Conservation (phyloP, 257 asterid genomes). For the Solanum chaucha region DNA sequence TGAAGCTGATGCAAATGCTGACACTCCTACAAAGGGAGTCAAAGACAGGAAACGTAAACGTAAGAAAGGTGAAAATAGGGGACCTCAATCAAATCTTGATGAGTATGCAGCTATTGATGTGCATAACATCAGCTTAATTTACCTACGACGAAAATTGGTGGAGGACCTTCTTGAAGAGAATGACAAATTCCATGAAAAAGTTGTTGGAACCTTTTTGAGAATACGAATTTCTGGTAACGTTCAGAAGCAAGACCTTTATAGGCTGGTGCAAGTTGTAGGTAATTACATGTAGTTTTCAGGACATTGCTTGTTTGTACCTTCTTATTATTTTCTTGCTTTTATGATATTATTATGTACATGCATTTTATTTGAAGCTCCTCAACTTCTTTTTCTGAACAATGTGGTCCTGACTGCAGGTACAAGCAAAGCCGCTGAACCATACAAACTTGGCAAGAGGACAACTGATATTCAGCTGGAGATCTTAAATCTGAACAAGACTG, state of each 20-base stretch:
- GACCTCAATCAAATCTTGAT: constrained; percentile 80
- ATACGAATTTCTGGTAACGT: constrained; percentile 77
- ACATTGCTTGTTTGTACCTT: background rate
- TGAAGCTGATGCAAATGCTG: constrained; percentile 54
- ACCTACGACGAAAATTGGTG: constrained; percentile 81
- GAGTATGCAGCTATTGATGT: constrained; percentile 94
- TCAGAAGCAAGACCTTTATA: constrained; percentile 93
- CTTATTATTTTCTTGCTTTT: background rate
- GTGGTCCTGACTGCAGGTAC: constrained; percentile 53
- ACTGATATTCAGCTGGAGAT: constrained; percentile 80
- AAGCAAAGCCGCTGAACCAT: constrained; percentile 67
- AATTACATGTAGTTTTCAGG: constrained; percentile 14
- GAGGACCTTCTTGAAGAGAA: constrained; percentile 90
- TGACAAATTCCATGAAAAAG: constrained; percentile 65
- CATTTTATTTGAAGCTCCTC: background rate
- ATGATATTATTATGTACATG: background rate
- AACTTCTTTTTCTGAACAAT: background rate
- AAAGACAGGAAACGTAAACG: constrained; percentile 78
- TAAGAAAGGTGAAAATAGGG: constrained; percentile 48
- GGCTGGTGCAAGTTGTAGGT: constrained; percentile 99
- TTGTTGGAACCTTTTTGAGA: constrained; percentile 83
- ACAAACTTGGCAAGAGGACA: constrained; percentile 84
- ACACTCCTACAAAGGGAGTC: constrained; percentile 34
- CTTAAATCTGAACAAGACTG: constrained; percentile 88
- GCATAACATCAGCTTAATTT: constrained; percentile 84